Evolutionary conservation across 331 rosid genomes (phyloP).

Genomic region (Rhamnella rubrinervis): DNA sequence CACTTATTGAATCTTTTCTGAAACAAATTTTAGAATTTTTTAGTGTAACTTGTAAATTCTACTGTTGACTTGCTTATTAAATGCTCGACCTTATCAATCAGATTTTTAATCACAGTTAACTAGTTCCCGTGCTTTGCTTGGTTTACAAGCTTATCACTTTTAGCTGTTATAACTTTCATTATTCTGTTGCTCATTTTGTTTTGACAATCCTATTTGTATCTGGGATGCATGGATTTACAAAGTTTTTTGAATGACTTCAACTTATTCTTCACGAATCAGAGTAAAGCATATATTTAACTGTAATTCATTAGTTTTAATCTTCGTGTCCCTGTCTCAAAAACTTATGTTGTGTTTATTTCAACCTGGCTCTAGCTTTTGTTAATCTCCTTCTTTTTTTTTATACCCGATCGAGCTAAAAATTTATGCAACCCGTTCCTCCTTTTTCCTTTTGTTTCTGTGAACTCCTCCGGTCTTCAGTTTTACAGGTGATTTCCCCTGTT

Average conservation of each 20-base stretch:
- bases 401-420: not conserved
- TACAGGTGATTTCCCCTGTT: not conserved
- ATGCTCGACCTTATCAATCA: no score
- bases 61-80: no score
- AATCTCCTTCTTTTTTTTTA: not conserved
- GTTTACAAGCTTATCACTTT: not conserved
- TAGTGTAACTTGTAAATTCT: not conserved
- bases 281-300: not conserved
- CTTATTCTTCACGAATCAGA: not conserved
- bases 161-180: not conserved
- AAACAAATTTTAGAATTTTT: not conserved
- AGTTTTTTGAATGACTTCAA: not conserved
- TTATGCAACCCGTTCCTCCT: not conserved
- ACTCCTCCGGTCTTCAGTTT: not conserved
- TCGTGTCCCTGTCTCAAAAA: not conserved
- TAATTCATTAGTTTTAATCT: not conserved
- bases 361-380: slow-evolving; percentile 6
- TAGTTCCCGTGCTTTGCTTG: no score
- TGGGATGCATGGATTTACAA: not conserved
- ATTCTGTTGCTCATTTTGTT: not conserved
- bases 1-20: no score
- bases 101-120: not conserved
- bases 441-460: not conserved
- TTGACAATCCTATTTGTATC: not conserved
- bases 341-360: not conserved